Evolutionary conservation across 768 basidiomycete genomes (phyloP), one percentile per base, ranked within the genome.

Genomic region (Amanita brunnescens): DNA sequence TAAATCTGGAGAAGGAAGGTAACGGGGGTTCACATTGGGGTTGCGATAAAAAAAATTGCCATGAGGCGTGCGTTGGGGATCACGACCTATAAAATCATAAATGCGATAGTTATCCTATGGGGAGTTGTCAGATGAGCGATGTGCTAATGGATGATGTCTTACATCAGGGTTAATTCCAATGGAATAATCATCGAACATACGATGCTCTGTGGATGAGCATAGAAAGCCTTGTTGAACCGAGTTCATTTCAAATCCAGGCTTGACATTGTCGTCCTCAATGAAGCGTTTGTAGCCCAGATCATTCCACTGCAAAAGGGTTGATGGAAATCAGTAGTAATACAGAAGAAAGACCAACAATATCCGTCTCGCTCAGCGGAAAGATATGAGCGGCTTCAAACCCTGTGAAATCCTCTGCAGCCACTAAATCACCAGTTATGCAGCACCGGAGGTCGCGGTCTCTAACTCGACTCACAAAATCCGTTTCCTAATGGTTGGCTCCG

Each of bases 1-100:
- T 34, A 58, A 51, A 53, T 60, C 55, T 40, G 55, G 41, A 51
- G 53, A 60, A 49, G 59, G 59, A 60, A 58, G 59, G 33, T 56
- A 60, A 55, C 46, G 43, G 20, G 12, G 29, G 29, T 51, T 44
- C 37, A 51, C 52, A 52, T 56, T 23, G 26, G 16, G 37, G 35
- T 38, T 41, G 39, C 35, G 26, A 46, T 54, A 54, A 43, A 56
- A 56, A 5, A 51, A 51, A 21, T 54, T 54, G 46, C 55, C 55
- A 38, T 54, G 53, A 16, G 53, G 53, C 14, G 55, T 42, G 47
- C 48, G 53, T 48, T 51, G 41, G 35, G 47, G 43, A 33, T 56
- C 55, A 37, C 53, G 52, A 38, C 53, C 55, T 34, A 54, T 48
- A 46, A 56, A 56, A 41, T 56, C 55, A 30, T 53, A 49, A 32